Percentiles rank a stretch among this genome's conserved stretches.
Evolutionary conservation across 2,329 filamentous ascomycete species (phyloP).

Genomic region (Aspergillus proliferans): DNA sequence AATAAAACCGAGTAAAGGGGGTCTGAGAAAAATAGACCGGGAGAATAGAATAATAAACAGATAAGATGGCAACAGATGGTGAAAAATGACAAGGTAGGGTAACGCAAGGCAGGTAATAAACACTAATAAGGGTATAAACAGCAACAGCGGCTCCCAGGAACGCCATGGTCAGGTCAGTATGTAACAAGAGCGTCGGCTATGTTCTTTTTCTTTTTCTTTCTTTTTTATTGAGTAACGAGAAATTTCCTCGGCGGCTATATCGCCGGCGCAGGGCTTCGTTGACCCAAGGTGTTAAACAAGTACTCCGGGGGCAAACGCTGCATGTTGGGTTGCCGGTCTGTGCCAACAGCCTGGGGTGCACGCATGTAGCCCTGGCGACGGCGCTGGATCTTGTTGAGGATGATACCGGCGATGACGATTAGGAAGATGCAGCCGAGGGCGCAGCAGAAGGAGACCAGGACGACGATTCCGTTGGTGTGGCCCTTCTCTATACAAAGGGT

Average conservation of each 20-base stretch:
- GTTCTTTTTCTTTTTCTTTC: constrained; percentile 2
- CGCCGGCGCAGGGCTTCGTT: constrained; percentile 29
- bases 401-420: constrained; percentile 41
- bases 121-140: not conserved
- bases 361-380: constrained; percentile 42
- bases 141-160: not conserved
- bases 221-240: constrained; percentile 1
- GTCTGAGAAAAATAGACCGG: too few species aligned
- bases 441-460: constrained; percentile 43
- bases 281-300: constrained; percentile 37
- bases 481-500: constrained; percentile 23
- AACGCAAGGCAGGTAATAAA: too few species aligned
- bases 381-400: constrained; percentile 43
- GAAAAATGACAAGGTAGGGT: too few species aligned
- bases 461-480: constrained; percentile 41
- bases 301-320: constrained; percentile 42
- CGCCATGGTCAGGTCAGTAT: too few species aligned
- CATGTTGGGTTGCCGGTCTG: constrained; percentile 42
- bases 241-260: constrained; percentile 19
- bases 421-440: constrained; percentile 44
- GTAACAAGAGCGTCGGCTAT: not conserved
- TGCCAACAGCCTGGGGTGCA: constrained; percentile 39
- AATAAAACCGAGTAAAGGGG: too few species aligned
- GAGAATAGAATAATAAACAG: too few species aligned
- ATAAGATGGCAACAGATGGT: too few species aligned